phyloP scores from a whole-genome alignment of 2,329 filamentous ascomycete genomes.

The Pseudocercospora cruenta region DNA sequence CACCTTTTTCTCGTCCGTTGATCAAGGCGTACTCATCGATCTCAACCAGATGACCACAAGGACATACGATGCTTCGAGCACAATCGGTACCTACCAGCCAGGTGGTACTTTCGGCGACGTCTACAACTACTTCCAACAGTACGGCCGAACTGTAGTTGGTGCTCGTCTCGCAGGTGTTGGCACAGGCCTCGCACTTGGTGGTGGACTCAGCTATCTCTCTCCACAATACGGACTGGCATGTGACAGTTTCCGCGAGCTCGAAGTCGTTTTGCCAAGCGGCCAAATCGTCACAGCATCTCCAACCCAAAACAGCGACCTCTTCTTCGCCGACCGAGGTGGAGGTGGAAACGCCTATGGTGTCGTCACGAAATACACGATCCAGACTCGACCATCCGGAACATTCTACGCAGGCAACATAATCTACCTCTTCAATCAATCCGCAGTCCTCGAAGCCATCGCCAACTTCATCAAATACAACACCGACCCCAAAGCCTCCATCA shows the following conservation, averaged over 20 bases:
- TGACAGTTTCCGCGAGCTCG: constrained; percentile 30
- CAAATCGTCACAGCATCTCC: constrained; percentile 38
- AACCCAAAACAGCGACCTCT: constrained; percentile 54
- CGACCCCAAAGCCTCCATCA: constrained; percentile 41
- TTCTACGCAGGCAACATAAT: constrained; percentile 15
- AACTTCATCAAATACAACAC: constrained; percentile 41
- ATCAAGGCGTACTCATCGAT: constrained; percentile 17
- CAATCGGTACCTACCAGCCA: constrained; percentile 11
- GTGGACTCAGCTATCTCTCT: constrained; percentile 12
- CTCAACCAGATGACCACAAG: constrained; percentile 13
- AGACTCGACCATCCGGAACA: constrained; percentile 10
- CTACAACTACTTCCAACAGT: constrained; percentile 13
- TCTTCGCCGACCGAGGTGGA: constrained; percentile 55
- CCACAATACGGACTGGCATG: constrained; percentile 32
- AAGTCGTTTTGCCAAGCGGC: constrained; percentile 31
- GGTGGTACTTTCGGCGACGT: constrained; percentile 10
- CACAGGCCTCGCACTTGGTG: constrained; percentile 8
- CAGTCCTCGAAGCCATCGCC: constrained; percentile 29
- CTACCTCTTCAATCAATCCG: constrained; percentile 12
- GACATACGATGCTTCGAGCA: constrained; percentile 11
- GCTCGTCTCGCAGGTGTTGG: constrained; percentile 10
- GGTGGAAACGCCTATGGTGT: constrained; percentile 51
- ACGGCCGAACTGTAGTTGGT: constrained; percentile 10
- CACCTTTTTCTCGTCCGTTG: constrained; percentile 7
- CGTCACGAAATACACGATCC: constrained; percentile 10